These are phyloP conservation scores for Daldinia eschscholtzii DNA, from an alignment of 2,329 filamentous ascomycete genomes.

Conservation along the genomic window DNA sequence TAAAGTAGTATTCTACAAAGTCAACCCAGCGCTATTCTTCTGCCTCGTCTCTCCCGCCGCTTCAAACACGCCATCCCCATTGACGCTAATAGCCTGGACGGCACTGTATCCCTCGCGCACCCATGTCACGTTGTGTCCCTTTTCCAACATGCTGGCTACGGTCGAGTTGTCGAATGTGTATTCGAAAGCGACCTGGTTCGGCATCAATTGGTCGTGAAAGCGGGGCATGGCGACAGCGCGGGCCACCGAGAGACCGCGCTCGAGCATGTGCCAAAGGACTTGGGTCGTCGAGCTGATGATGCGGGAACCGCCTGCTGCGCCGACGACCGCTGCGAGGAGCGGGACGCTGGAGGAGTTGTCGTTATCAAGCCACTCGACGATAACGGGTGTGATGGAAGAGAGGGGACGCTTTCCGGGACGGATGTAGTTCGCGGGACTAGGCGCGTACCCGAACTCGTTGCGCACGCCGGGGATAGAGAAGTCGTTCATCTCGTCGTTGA, in stretches of 20 bases:
- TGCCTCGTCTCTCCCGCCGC: constrained; percentile 83
- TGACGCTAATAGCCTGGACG: constrained; percentile 75
- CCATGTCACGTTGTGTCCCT: constrained; percentile 80
- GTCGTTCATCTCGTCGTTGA: constrained; percentile 80
- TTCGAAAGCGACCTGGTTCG: constrained; percentile 77
- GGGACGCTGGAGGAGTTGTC: constrained; percentile 47
- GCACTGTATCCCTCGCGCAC: constrained; percentile 73
- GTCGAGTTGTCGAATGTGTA: constrained; percentile 74
- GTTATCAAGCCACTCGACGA: constrained; percentile 69
- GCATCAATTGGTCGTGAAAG: constrained; percentile 85
- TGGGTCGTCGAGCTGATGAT: constrained; percentile 87
- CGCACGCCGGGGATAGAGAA: constrained; percentile 84
- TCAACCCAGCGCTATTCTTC: constrained; percentile 75
- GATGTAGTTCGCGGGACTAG: constrained; percentile 84
- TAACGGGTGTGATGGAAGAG: constrained; percentile 84
- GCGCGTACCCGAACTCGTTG: constrained; percentile 89
- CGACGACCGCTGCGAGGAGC: constrained; percentile 75
- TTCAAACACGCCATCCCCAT: constrained; percentile 78
- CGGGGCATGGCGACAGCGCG: constrained; percentile 75
- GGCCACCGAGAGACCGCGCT: constrained; percentile 68
- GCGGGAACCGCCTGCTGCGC: constrained; percentile 83
- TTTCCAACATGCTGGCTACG: constrained; percentile 70
- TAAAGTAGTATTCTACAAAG: constrained; percentile 27
- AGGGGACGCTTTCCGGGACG: constrained; percentile 84
- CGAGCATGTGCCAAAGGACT: constrained; percentile 78